Conservation (phyloP, 495 filamentous ascomycete genomes). For the Penicillium pancosmium region DNA sequence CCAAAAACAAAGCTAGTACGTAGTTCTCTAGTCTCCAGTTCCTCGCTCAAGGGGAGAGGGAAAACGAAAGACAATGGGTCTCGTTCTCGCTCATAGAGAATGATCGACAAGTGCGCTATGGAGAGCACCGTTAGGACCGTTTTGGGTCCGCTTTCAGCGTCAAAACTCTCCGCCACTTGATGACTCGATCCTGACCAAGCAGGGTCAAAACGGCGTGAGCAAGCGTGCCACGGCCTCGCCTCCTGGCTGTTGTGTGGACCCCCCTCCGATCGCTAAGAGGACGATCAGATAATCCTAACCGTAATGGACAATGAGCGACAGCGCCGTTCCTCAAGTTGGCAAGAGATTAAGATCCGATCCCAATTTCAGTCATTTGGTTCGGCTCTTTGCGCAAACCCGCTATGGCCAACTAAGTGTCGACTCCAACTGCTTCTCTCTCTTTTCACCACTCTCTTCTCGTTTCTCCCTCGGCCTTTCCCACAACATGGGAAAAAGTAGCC, state of each 20-base stretch:
- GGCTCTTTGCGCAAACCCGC: background rate
- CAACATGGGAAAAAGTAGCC: background rate
- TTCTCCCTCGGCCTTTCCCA: background rate
- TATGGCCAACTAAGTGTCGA: background rate
- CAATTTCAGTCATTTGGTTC: conserved; percentile 29
- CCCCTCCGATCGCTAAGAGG: conserved; percentile 32
- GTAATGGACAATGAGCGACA: conserved; percentile 31
- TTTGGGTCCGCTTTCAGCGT: conserved; percentile 14
- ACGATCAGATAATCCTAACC: conserved; percentile 39
- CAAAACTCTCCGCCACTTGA: conserved; percentile 10
- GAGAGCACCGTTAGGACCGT: conserved; percentile 30
- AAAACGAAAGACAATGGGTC: conserved; percentile 1
- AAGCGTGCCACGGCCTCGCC: conserved; percentile 7
- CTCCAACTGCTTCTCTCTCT: background rate
- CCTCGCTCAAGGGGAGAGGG: background rate
- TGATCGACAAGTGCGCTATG: conserved; percentile 27
- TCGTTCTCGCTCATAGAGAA: conserved; percentile 6
- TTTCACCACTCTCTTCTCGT: background rate
- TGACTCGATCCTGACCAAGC: conserved; percentile 20
- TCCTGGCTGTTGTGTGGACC: conserved; percentile 5
- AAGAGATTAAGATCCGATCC: conserved; percentile 40
- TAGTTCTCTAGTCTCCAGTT: too few species aligned
- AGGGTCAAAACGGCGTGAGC: background rate
- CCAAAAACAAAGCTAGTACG: background rate
- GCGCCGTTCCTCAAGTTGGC: conserved; percentile 31